Conservation (phyloP, 2,329 filamentous ascomycete species). For the Pezicula neosporulosa region DNA sequence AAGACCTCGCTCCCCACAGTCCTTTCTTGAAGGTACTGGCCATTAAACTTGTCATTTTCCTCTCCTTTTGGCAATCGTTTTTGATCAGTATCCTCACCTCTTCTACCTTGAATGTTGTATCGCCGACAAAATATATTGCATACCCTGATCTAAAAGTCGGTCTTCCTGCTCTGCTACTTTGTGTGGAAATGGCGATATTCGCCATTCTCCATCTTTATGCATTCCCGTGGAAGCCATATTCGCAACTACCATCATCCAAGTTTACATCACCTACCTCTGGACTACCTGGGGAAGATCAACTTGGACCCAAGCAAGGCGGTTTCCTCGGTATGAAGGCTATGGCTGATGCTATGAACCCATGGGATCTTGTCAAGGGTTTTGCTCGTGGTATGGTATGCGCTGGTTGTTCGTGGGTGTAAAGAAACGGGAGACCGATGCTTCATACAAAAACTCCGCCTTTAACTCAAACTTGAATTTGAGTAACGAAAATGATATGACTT, state of each 20-base stretch:
- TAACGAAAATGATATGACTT: slow-evolving; percentile 17
- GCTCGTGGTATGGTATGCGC: slow-evolving; percentile 69
- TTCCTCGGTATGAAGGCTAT: slow-evolving; percentile 63
- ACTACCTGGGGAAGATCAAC: slow-evolving; percentile 40
- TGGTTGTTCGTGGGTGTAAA: slow-evolving; percentile 78
- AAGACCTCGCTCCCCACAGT: slow-evolving; percentile 62
- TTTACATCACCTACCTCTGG: slow-evolving; percentile 42
- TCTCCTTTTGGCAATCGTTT: slow-evolving; percentile 81
- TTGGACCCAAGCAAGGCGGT: slow-evolving; percentile 57
- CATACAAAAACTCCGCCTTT: slow-evolving; percentile 35
- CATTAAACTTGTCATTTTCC: slow-evolving; percentile 89
- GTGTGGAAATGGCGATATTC: slow-evolving; percentile 83
- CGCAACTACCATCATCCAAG: slow-evolving; percentile 38
- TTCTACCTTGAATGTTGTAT: slow-evolving; percentile 53
- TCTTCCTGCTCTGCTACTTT: slow-evolving; percentile 73
- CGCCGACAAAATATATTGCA: slow-evolving; percentile 57
- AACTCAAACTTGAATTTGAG: slow-evolving; percentile 11
- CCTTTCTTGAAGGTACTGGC: slow-evolving; percentile 79
- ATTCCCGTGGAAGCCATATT: slow-evolving; percentile 74
- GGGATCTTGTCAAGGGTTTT: slow-evolving; percentile 79
- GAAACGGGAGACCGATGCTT: slow-evolving; percentile 49
- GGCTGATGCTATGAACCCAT: slow-evolving; percentile 70
- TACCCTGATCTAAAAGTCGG: slow-evolving; percentile 78
- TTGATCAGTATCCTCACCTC: slow-evolving; percentile 57
- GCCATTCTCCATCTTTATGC: slow-evolving; percentile 76